Evolutionary conservation across 208 protist species (phyloP), one percentile per base, ranked within the genome.

Genomic region (Crithidia thermophila): DNA sequence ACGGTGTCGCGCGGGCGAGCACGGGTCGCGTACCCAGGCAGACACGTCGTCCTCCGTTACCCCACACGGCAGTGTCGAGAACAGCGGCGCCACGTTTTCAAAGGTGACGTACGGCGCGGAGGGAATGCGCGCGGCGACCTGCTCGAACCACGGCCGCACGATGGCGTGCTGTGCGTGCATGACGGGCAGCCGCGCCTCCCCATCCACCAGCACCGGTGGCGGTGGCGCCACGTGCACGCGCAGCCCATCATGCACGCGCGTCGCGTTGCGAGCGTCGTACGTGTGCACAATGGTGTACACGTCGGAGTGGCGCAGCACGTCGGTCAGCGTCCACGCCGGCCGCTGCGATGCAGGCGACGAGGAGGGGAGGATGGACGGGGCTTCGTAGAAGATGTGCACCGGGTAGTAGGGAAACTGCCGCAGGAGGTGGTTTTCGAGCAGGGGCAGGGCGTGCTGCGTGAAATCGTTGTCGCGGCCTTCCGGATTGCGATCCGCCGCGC

Each of bases 71-170:
- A 67, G 47, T 21, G 37, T 34, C 1, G 60, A 55, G 36, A 67
- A 67, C 16, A 67, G 60, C 23, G 45, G 37, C 4, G 34, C 47
- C 1, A 67, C 60, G 49, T 67, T 67, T 25, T 67, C 60, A 18
- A 67, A 56, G n/a, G 60, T 67, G 30, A 57, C 60, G 60, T 67
- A 67, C 34, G 60, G 60, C 47, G 60, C 60, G 1, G 60, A 67
- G 18, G 60, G 47, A 45, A 67, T 47, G 2, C 43, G 43, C 1
- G 45, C 13, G 13, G 60, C 45, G 3, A 67, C 60, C 7, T 2
- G 11, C 4, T 4, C 4, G 31, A 67, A 57, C 60, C 60, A 67
- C 18, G 13, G 27, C 20, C 0, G 30, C 45, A 21, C 10, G 4
- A 1, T 10, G 6, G 34, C 36, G 13, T 67, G 60, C 47, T 37